A percentile compares a stretch with the other conserved stretches of the same genome.
These are phyloP conservation scores for Penicillium brevicompactum DNA, from an alignment of 2,329 filamentous ascomycete genomes.

Conservation along the genomic window DNA sequence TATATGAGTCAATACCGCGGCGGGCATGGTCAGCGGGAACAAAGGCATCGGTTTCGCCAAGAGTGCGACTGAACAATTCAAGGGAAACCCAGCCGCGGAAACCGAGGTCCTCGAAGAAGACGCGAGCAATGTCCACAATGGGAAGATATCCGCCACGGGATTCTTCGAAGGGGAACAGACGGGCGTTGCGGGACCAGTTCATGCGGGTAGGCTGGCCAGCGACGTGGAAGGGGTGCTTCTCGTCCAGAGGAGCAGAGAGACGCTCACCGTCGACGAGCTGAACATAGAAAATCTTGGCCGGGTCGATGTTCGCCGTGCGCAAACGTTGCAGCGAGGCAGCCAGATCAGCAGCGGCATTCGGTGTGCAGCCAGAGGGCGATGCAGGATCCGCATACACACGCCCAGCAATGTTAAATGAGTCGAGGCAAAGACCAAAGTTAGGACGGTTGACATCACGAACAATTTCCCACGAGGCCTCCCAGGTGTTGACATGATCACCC, in stretches of 20 bases:
- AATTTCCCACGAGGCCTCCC: constrained; percentile 73
- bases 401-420: constrained; percentile 77
- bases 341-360: constrained; percentile 57
- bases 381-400: constrained; percentile 72
- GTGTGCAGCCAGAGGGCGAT: constrained; percentile 52
- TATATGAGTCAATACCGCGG: constrained; percentile 27
- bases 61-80: constrained; percentile 27
- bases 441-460: constrained; percentile 65
- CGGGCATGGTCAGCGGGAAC: constrained; percentile 27
- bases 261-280: constrained; percentile 74
- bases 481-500: constrained; percentile 69
- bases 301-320: constrained; percentile 55
- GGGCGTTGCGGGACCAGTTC: constrained; percentile 76
- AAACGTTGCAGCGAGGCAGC: constrained; percentile 58
- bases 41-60: constrained; percentile 26
- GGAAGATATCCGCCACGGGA: constrained; percentile 68
- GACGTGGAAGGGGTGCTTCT: constrained; percentile 56
- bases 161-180: constrained; percentile 67
- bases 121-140: constrained; percentile 57
- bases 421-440: constrained; percentile 78
- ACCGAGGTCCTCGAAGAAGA: constrained; percentile 27
- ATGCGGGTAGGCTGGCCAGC: constrained; percentile 63
- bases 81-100: constrained; percentile 29
- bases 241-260: constrained; percentile 53
- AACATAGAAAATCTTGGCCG: constrained; percentile 70